Base-by-base conservation (phyloP, 2,329 filamentous ascomycete species). In the Phialophora macrospora region DNA sequence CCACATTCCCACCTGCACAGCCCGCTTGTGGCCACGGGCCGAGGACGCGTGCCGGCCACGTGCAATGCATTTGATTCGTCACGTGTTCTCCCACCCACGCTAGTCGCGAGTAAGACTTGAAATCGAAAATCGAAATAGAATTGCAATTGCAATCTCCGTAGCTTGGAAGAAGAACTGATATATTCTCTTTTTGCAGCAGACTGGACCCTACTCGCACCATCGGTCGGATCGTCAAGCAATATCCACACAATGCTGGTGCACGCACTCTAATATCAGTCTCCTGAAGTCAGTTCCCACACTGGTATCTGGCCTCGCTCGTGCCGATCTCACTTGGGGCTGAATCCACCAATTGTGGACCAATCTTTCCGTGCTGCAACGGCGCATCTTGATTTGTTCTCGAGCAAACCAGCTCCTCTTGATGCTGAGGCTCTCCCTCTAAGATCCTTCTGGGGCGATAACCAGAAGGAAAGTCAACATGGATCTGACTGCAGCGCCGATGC, bases 401-500 rank as follows among this genome's bases (percentile, higher is more conserved):
- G 11, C 14, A 41, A 41, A 17, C 12, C 14, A 41, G 34, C 34
- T 5, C 14, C 34, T 6, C 6, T 12, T 34, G 32, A 34, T 34
- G 32, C 9, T 34, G 32, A 14, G 34, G 12, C 14, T 17, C 34
- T 38, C 34, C 12, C 12, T 6, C 4, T 4, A 4, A 9, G 34
- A 41, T 17, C 14, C 7, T 6, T 41, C 8, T 34, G 14, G 14
- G 12, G 34, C 11, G 34, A 17, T 9, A 17, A 24, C 48, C 48
- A 51, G 24, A 26, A 22, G 24, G 9, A 51, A 51, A 51, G 0
- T 51, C 24, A 4, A 22, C 4, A 51, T 24, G 17, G n/a, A 22
- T 22, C 24, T 26, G 48, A 51, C 48, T 51, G 48, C 48, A 41
- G 48, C 48, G 4, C 48, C 48, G 14, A 51, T 51, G 48, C 48